These are phyloP conservation scores for Fusarium transvaalense DNA, from an alignment of 2,329 filamentous ascomycete genomes.

Conservation along the genomic window DNA sequence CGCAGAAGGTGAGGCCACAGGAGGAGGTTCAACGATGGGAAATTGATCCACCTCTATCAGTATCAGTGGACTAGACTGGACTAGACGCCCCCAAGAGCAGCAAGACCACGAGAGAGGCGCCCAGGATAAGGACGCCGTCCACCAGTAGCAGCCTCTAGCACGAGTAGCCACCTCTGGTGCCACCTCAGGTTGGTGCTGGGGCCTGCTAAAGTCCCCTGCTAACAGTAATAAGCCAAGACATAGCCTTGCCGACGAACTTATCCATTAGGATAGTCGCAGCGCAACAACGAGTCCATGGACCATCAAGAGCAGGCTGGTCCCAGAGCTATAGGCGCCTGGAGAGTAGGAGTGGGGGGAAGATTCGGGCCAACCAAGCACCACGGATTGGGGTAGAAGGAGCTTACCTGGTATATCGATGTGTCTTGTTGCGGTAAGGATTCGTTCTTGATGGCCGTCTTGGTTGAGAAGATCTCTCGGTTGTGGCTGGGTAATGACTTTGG, in stretches of 20 bases:
- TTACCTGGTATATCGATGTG: slow-evolving; percentile 25
- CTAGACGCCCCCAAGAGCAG: slow-evolving; percentile 29
- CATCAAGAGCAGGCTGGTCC: slow-evolving; percentile 13
- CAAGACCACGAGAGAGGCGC: slow-evolving; percentile 35
- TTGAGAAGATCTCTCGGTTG: slow-evolving; percentile 32
- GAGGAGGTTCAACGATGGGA: slow-evolving; percentile 46
- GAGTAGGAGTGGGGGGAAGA: slow-evolving; percentile 32
- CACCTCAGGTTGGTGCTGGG: slow-evolving; percentile 31
- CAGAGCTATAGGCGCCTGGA: slow-evolving; percentile 33
- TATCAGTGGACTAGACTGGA: slow-evolving; percentile 34
- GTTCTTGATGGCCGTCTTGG: slow-evolving; percentile 23
- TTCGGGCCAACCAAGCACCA: slow-evolving; percentile 35
- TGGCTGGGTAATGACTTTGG: slow-evolving; percentile 35
- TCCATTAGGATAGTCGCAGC: slow-evolving; percentile 17
- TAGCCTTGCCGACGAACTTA: slow-evolving; percentile 38
- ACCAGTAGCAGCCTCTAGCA: slow-evolving; percentile 29
- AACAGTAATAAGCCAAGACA: slow-evolving; percentile 40
- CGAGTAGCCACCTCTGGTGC: slow-evolving; percentile 36
- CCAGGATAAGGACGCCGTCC: slow-evolving; percentile 37
- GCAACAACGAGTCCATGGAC: slow-evolving; percentile 21
- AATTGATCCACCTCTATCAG: slow-evolving; percentile 41
- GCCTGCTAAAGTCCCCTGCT: slow-evolving; percentile 33
- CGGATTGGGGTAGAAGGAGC: slow-evolving; percentile 31
- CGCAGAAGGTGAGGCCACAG: slow-evolving; percentile 51
- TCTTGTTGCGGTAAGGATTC: slow-evolving; percentile 29